Evolutionary conservation across 306 rosid species (phyloP).

Genomic region (Dicorynia guianensis): DNA sequence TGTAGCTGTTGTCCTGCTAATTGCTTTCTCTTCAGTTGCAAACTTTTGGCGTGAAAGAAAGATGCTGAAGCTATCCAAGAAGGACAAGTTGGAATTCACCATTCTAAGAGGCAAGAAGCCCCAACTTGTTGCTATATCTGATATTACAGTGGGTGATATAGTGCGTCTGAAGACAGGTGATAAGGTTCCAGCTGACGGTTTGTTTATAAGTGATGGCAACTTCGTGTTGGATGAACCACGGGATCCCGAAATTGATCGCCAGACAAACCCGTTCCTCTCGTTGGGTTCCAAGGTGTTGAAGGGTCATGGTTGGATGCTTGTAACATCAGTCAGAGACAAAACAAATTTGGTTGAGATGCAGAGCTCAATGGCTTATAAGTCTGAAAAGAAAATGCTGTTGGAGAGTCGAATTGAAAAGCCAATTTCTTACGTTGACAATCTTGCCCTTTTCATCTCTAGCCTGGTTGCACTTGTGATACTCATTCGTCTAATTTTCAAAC

Average conservation of each 20-base stretch:
- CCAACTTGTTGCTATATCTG: neutral
- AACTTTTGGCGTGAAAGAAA: conserved; percentile 42
- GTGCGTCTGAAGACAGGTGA: conserved; percentile 52
- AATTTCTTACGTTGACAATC: conserved; percentile 44
- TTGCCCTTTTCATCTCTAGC: conserved; percentile 43
- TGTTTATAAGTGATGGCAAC: conserved; percentile 38
- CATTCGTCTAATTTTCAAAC: conserved; percentile 48
- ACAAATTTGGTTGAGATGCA: conserved; percentile 30
- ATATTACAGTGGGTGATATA: conserved; percentile 54
- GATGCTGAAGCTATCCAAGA: conserved; percentile 40
- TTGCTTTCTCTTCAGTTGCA: conserved; percentile 45
- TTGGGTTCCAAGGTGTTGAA: conserved; percentile 58
- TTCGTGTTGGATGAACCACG: conserved; percentile 45
- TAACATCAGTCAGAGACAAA: conserved; percentile 47
- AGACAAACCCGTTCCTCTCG: conserved; percentile 58
- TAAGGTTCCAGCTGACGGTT: conserved; percentile 69
- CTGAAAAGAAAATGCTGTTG: conserved; percentile 38
- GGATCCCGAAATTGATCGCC: conserved; percentile 31
- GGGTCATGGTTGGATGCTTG: conserved; percentile 65
- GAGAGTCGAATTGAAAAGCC: conserved; percentile 58
- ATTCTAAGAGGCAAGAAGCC: conserved; percentile 37
- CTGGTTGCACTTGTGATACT: conserved; percentile 51
- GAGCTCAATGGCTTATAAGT: conserved; percentile 11
- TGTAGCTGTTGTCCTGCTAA: conserved; percentile 41
- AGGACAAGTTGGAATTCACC: conserved; percentile 29